These are phyloP conservation scores for Anacardium occidentale DNA, from an alignment of 345 rosid species.

Conservation along the genomic window DNA sequence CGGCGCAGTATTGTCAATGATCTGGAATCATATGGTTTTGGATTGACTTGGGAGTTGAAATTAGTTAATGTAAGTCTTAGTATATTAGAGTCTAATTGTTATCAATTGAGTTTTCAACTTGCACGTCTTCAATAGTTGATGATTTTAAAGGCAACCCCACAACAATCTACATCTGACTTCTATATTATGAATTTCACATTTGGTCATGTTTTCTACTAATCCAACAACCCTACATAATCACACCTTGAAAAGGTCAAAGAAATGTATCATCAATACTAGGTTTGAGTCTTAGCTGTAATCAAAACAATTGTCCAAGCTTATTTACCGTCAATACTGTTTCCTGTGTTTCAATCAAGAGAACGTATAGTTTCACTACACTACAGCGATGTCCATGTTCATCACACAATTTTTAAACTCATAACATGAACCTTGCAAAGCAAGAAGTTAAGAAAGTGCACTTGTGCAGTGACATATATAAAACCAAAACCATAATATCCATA, in stretches of 20 bases:
- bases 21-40: neutral
- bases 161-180: neutral
- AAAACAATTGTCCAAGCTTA: neutral
- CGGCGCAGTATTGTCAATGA: neutral
- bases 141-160: neutral
- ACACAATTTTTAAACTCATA: too few species aligned
- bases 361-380: too few species aligned
- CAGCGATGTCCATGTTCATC: too few species aligned
- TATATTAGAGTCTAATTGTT: neutral
- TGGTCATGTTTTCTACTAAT: too few species aligned
- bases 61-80: neutral
- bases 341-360: neutral
- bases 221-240: neutral
- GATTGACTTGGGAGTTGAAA: neutral
- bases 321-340: neutral
- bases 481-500: neutral
- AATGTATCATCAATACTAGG: neutral
- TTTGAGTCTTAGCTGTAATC: neutral
- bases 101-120: neutral
- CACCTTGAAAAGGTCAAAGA: neutral
- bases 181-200: too few species aligned
- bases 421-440: too few species aligned
- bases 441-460: too few species aligned
- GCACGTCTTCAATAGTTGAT: neutral
- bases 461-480: too few species aligned